A percentile compares a stretch with the other conserved stretches of the same genome.
These are phyloP conservation scores for Hypholoma fasciculare DNA, from an alignment of 768 basidiomycete genomes.

Conservation along the genomic window DNA sequence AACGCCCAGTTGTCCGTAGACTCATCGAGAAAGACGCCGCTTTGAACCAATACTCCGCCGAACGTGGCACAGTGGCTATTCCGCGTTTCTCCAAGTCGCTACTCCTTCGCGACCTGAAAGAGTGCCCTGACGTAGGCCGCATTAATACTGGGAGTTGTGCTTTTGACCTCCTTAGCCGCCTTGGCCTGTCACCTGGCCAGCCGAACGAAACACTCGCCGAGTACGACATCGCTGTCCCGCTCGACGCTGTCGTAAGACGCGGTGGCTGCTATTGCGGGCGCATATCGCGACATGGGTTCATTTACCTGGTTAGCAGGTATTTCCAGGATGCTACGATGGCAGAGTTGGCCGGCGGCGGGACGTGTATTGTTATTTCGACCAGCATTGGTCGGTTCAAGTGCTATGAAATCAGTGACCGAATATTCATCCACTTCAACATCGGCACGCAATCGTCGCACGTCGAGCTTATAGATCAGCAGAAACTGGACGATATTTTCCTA, in stretches of 20 bases:
- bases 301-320: constrained; percentile 10
- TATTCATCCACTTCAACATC: constrained; percentile 12
- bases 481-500: constrained; percentile 8
- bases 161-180: constrained; percentile 4
- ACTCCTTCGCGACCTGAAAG: background rate
- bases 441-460: constrained; percentile 7
- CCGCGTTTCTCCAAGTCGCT: constrained; percentile 6
- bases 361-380: constrained; percentile 4
- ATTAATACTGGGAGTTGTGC: constrained; percentile 6
- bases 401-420: constrained; percentile 10
- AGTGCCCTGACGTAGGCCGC: background rate
- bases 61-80: constrained; percentile 1
- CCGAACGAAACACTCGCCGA: constrained; percentile 4
- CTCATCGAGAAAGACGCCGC: constrained; percentile 4
- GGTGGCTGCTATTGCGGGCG: constrained; percentile 12
- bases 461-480: constrained; percentile 5
- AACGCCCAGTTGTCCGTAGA: background rate
- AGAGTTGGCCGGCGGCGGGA: background rate
- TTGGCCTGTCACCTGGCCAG: constrained; percentile 10
- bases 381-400: constrained; percentile 11
- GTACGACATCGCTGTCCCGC: constrained; percentile 7
- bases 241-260: constrained; percentile 2
- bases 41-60: constrained; percentile 7
- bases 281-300: constrained; percentile 12
- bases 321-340: constrained; percentile 9